phyloP scores from a whole-genome alignment of 1,139 yeast genomes.

The Lodderomyces pseudojiufengensis region DNA sequence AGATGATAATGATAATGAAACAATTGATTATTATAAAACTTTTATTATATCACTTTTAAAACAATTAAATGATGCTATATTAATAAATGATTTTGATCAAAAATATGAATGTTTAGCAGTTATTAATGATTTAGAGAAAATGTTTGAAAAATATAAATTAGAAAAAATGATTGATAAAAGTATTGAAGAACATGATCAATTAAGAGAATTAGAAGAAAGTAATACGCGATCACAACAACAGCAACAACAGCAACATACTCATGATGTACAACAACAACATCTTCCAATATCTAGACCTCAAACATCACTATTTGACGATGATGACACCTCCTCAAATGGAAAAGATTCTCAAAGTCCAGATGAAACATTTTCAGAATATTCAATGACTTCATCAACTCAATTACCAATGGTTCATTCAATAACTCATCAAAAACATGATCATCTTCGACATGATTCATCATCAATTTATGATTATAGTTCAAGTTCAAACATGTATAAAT shows the following conservation, averaged over 20 bases:
- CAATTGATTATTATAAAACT: slow-evolving; percentile 46
- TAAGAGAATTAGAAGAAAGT: neutral
- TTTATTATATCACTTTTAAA: slow-evolving; percentile 49
- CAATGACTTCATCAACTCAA: slow-evolving; percentile 26
- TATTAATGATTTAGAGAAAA: slow-evolving; percentile 57
- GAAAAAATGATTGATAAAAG: slow-evolving; percentile 27
- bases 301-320: neutral
- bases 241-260: neutral
- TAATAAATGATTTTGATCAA: slow-evolving; percentile 45
- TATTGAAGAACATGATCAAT: slow-evolving; percentile 10
- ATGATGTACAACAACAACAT: slow-evolving; percentile 1
- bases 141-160: slow-evolving; percentile 50
- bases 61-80: slow-evolving; percentile 51
- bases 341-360: slow-evolving; percentile 15
- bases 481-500: slow-evolving; percentile 32
- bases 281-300: neutral
- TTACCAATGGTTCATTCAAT: slow-evolving; percentile 44
- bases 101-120: slow-evolving; percentile 59
- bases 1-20: slow-evolving; percentile 20
- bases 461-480: slow-evolving; percentile 24
- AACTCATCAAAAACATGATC: slow-evolving; percentile 13
- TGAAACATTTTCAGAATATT: slow-evolving; percentile 28
- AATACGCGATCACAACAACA: slow-evolving; percentile 3
- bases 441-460: slow-evolving; percentile 5
- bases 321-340: slow-evolving; percentile 1